A percentile compares a stretch with the other conserved stretches of the same genome.
Conservation (phyloP, 2,329 filamentous ascomycete species). For the Hymenoscyphus repandus region DNA sequence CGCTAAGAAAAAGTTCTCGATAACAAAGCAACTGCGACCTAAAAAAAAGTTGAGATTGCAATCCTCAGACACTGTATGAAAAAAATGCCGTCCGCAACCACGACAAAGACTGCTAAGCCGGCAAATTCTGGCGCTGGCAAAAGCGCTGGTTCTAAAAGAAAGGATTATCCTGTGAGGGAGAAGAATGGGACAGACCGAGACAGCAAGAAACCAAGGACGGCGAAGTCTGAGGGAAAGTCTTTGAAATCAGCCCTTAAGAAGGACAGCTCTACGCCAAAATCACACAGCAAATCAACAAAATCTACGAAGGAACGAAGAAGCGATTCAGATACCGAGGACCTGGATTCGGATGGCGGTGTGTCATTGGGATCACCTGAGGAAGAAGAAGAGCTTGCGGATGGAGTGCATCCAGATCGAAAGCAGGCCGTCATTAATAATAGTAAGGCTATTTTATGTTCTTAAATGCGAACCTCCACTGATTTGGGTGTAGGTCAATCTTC, state of each 20-base stretch:
- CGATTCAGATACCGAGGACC: slow-evolving; percentile 36
- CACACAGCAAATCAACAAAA: slow-evolving; percentile 20
- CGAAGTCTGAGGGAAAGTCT: slow-evolving; percentile 7
- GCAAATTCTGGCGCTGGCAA: slow-evolving; percentile 53
- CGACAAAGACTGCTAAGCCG: slow-evolving; percentile 39
- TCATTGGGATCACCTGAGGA: slow-evolving; percentile 8
- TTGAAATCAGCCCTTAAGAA: not conserved
- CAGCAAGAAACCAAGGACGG: slow-evolving; percentile 47
- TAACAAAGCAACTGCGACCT: slow-evolving; percentile 17
- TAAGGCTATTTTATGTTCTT: slow-evolving; percentile 12
- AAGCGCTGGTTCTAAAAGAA: slow-evolving; percentile 29
- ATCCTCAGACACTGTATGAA: not conserved
- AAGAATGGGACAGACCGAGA: slow-evolving; percentile 34
- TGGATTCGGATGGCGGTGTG: slow-evolving; percentile 33
- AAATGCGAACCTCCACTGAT: slow-evolving; percentile 34
- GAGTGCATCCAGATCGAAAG: slow-evolving; percentile 31
- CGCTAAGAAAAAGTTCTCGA: slow-evolving; percentile 10
- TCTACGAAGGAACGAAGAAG: slow-evolving; percentile 32
- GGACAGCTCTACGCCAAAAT: slow-evolving; percentile 7
- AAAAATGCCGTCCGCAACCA: slow-evolving; percentile 30
- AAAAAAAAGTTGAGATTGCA: slow-evolving; percentile 8
- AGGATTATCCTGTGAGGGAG: slow-evolving; percentile 35
- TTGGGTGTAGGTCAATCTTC: slow-evolving; percentile 52
- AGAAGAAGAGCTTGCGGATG: slow-evolving; percentile 26
- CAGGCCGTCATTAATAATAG: slow-evolving; percentile 28